Evolutionary conservation across 192 early-diverging fungal species (phyloP).

Genomic region (Gaertneriomyces sp.): DNA sequence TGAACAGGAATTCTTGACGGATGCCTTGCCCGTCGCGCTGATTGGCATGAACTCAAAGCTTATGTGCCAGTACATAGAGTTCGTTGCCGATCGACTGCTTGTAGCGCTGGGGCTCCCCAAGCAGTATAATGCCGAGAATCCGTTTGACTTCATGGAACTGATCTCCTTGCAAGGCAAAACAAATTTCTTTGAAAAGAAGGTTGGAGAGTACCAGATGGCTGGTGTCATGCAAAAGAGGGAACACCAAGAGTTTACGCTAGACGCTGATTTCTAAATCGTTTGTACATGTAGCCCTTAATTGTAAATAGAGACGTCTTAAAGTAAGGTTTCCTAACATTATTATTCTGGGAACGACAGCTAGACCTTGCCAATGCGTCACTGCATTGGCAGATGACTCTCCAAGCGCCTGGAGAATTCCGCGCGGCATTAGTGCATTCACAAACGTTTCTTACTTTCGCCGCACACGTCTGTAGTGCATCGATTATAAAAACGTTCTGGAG

Average conservation of each 20-base stretch:
- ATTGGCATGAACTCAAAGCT: constrained; percentile 95
- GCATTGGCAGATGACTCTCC: no score
- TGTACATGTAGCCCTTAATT: no score
- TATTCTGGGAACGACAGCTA: no score
- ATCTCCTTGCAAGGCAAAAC: constrained; percentile 98
- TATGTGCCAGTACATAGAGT: constrained; percentile 98
- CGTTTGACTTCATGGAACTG: constrained; percentile 99
- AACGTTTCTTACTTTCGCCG: no score
- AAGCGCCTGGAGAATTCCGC: no score
- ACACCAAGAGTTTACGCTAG: constrained; percentile 39
- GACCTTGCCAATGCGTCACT: no score
- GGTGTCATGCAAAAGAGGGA: constrained; percentile 59
- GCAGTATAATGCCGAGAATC: constrained; percentile 81
- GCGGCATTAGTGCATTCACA: no score
- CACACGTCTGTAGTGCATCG: no score
- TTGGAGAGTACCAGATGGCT: constrained; percentile 90
- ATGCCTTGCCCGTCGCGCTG: constrained; percentile 81
- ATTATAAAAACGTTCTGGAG: no score
- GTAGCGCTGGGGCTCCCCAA: constrained; percentile 85
- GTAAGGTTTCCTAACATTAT: no score
- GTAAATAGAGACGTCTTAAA: no score
- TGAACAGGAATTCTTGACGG: constrained; percentile 95
- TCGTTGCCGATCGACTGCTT: constrained; percentile 92
- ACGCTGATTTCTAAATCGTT: constrained; percentile 33
- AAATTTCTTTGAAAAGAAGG: constrained; percentile 39